These are phyloP conservation scores for Aspergillus sclerotialis DNA, from an alignment of 2,329 filamentous ascomycete genomes.

Conservation along the genomic window DNA sequence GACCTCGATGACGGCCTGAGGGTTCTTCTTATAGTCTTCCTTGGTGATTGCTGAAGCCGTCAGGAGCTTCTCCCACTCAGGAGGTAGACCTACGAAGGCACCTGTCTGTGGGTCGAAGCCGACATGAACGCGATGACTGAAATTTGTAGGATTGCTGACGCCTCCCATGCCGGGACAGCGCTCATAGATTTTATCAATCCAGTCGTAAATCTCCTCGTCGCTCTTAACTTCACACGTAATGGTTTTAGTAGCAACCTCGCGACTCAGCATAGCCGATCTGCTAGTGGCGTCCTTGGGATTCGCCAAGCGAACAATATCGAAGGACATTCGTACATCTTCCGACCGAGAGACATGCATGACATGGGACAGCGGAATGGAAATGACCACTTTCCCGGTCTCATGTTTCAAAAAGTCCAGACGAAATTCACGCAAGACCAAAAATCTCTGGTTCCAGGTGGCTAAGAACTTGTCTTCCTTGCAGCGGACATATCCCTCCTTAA, in stretches of 20 bases:
- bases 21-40: constrained; percentile 97
- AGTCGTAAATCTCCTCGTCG: constrained; percentile 95
- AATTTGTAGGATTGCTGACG: constrained; percentile 97
- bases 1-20: constrained; percentile 66
- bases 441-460: constrained; percentile 88
- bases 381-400: constrained; percentile 79
- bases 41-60: constrained; percentile 97
- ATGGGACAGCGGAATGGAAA: constrained; percentile 76
- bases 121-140: constrained; percentile 93
- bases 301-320: constrained; percentile 75
- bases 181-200: constrained; percentile 97
- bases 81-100: constrained; percentile 86
- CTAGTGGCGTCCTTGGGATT: constrained; percentile 53
- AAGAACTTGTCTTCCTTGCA: constrained; percentile 72
- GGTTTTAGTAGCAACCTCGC: constrained; percentile 73
- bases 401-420: constrained; percentile 92
- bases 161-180: constrained; percentile 96
- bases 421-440: constrained; percentile 84
- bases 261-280: constrained; percentile 65
- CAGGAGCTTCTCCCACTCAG: constrained; percentile 94
- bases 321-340: constrained; percentile 83
- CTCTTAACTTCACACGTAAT: constrained; percentile 90
- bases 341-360: constrained; percentile 86
- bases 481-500: constrained; percentile 56
- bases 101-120: constrained; percentile 94